Base-by-base conservation (phyloP, 1,139 yeast genomes). In the Candida freyschussii region DNA sequence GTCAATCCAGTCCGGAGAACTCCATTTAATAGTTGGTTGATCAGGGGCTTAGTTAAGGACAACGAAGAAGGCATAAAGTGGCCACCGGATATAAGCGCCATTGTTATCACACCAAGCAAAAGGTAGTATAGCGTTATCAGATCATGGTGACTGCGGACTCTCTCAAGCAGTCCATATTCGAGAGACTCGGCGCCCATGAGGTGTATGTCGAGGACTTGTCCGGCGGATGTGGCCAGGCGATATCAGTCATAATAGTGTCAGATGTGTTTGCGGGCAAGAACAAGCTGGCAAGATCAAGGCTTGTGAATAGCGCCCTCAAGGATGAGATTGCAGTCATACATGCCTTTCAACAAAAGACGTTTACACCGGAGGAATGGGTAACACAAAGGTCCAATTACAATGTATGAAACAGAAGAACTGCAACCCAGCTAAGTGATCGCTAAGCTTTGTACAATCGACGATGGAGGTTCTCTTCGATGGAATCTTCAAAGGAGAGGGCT, bases 261-360 rank as follows among this genome's bases (percentile, higher is more conserved):
- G 68, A 69, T 24, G 49, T 69, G 24, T 91, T 91, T 58, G 60
- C 67, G 41, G 94, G 94, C 18, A 85, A 87, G 62, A 86, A 86
- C 60, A 84, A 84, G 56, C 66, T 91, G 37, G 75, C 79, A 66
- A 74, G 98, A 54, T 95, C 87, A 50, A 68, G 97, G 43, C 54
- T 87, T 48, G 96, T 93, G 30, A 91, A 93, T 58, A 67, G 60
- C 24, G 78, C 85, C 1, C 67, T 91, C 41, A 79, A 78, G 51
- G 86, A 80, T 13, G 96, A 89, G 55, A 85, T 91, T 27, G 80
- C 85, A 1, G 62, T 69, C 6, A 87, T 91, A 27, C 98, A 91
- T 60, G 98, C 98, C 0, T 93, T 91, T 56, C 86, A 96, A 1
- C 96, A 91, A 52, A 87, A 85, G 60, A 81, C 86, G 14, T 78